These are phyloP conservation scores for Thalassia testudinum DNA, from an alignment of 116 monocot species.

Conservation along the genomic window DNA sequence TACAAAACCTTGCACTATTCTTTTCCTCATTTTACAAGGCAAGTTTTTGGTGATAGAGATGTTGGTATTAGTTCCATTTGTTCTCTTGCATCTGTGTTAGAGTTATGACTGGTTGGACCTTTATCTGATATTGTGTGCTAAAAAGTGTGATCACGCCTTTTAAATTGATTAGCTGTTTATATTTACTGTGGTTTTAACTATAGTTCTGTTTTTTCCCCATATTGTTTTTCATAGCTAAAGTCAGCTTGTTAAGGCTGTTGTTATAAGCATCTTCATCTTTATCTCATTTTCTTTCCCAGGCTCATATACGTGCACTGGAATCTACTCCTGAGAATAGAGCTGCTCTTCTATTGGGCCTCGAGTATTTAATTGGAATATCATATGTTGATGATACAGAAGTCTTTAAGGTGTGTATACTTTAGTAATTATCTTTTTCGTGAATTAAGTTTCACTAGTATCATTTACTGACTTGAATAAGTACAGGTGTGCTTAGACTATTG, in stretches of 20 bases:
- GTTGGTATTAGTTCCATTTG: neutral
- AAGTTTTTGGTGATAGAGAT: conserved; percentile 7
- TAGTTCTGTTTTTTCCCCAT: neutral
- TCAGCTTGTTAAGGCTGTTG: too few relatives aligned
- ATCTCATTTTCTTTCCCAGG: conserved; percentile 22
- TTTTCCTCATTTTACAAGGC: conserved; percentile 95
- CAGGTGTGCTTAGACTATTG: conserved; percentile 99
- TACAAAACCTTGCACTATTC: conserved; percentile 90
- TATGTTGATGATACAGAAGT: conserved; percentile 99
- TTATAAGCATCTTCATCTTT: too few relatives aligned
- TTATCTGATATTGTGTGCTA: too few relatives aligned
- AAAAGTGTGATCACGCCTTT: too few relatives aligned
- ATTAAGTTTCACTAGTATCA: neutral
- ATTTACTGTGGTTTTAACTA: too few relatives aligned
- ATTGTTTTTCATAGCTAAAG: too few relatives aligned
- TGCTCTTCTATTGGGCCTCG: conserved; percentile 70
- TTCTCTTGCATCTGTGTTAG: neutral
- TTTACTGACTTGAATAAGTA: neutral
- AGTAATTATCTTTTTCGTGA: neutral
- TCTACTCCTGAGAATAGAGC: conserved; percentile 55
- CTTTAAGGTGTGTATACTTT: conserved; percentile 58
- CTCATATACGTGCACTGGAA: conserved; percentile 89
- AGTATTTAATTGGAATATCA: conserved; percentile 88
- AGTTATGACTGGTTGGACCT: neutral
- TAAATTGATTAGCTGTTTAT: too few relatives aligned